Percentiles rank a stretch among this genome's conserved stretches.
These are phyloP conservation scores for Ogataea parapolymorpha DNA, from an alignment of 805 yeast genomes.

Conservation along the genomic window DNA sequence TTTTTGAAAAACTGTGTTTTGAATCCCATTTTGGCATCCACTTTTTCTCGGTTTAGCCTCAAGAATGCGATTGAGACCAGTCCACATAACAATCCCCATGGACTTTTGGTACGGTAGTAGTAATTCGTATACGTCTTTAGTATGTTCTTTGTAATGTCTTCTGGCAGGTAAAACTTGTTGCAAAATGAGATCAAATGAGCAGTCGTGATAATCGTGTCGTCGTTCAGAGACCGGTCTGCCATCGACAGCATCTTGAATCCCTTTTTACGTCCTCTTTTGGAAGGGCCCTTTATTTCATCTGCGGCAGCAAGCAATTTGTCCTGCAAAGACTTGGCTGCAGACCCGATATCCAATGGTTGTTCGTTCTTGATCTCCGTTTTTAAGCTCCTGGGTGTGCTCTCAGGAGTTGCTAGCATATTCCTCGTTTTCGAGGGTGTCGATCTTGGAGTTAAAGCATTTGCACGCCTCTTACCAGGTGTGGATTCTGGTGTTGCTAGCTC, in stretches of 20 bases:
- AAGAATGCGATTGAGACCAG: conserved; percentile 56
- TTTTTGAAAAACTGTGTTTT: conserved; percentile 46
- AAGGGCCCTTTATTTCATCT: conserved; percentile 7
- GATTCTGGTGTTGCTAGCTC: conserved; percentile 15
- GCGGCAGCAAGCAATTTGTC: conserved; percentile 20
- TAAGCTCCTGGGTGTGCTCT: conserved; percentile 15
- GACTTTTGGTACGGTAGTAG: conserved; percentile 52
- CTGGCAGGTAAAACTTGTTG: conserved; percentile 62
- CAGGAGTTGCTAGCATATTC: conserved; percentile 17
- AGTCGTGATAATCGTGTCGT: conserved; percentile 28
- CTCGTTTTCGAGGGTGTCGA: conserved; percentile 1
- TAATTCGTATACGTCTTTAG: conserved; percentile 49
- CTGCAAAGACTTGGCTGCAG: conserved; percentile 13
- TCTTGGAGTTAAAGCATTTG: no score
- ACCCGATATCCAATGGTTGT: not conserved
- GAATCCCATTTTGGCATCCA: conserved; percentile 47
- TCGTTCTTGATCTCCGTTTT: not conserved
- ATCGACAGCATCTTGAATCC: conserved; percentile 17
- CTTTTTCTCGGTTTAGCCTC: conserved; percentile 47
- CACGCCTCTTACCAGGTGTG: conserved; percentile 18
- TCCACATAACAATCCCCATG: conserved; percentile 71
- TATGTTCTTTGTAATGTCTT: conserved; percentile 46
- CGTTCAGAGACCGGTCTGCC: conserved; percentile 10
- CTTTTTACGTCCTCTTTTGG: conserved; percentile 16
- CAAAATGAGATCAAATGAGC: conserved; percentile 47